These are phyloP conservation scores for Cocos nucifera DNA, from an alignment of 176 grass and related monocot species.

Conservation along the genomic window DNA sequence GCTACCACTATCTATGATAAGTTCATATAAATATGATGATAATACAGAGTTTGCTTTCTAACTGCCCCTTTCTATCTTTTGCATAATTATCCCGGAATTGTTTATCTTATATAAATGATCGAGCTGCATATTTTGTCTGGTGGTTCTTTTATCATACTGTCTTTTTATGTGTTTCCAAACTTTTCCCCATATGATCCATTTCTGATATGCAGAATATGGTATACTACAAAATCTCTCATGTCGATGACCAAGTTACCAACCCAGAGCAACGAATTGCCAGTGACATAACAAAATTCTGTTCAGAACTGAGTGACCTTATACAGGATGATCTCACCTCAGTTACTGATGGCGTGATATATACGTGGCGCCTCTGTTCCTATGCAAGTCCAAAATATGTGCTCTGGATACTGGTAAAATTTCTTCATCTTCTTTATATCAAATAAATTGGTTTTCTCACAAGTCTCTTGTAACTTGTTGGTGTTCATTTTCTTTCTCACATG, in stretches of 20 bases:
- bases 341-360: conserved; percentile 91
- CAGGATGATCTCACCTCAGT: conserved; percentile 86
- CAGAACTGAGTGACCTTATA: conserved; percentile 96
- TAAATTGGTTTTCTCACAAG: neutral
- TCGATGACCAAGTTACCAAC: conserved; percentile 78
- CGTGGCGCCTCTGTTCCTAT: conserved; percentile 97
- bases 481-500: neutral
- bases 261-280: conserved; percentile 96
- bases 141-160: too few relatives aligned
- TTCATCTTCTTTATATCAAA: neutral
- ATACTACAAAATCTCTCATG: conserved; percentile 98
- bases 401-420: conserved; percentile 81
- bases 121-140: too few relatives aligned
- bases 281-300: conserved; percentile 89
- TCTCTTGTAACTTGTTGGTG: too few relatives aligned
- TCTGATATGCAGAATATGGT: conserved; percentile 84
- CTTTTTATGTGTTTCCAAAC: too few relatives aligned
- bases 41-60: too few relatives aligned
- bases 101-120: too few relatives aligned
- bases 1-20: too few relatives aligned
- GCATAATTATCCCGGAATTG: too few relatives aligned
- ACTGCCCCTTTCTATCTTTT: too few relatives aligned
- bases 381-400: conserved; percentile 95
- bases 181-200: conserved; percentile 11
- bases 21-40: too few relatives aligned